These are phyloP conservation scores for Neonectria punicea DNA, from an alignment of 2,329 filamentous ascomycete genomes.

Conservation along the genomic window DNA sequence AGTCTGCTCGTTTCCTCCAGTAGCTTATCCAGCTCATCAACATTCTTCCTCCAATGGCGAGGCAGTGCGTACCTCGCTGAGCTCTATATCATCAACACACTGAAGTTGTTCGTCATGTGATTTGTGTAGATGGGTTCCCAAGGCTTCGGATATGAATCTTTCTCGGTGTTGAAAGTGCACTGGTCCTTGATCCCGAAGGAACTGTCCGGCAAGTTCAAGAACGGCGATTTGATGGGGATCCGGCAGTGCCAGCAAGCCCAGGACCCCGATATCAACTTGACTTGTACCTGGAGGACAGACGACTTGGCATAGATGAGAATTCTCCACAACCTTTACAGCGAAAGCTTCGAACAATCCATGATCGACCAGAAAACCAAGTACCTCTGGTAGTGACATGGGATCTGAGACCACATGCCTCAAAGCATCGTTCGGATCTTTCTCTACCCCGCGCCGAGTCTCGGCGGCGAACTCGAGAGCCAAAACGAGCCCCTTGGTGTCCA, in stretches of 20 bases:
- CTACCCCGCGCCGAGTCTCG: constrained; percentile 17
- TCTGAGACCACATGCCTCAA: constrained; percentile 19
- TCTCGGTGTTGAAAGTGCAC: constrained; percentile 28
- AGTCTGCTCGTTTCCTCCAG: background rate
- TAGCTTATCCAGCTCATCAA: background rate
- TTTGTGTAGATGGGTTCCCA: constrained; percentile 26
- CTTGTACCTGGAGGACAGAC: background rate
- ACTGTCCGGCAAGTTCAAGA: constrained; percentile 7
- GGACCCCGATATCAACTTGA: background rate
- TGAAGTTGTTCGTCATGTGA: background rate
- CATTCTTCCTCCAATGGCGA: background rate
- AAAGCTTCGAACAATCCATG: constrained; percentile 36
- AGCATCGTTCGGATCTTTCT: constrained; percentile 5
- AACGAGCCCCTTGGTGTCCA: constrained; percentile 12
- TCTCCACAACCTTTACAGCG: constrained; percentile 18
- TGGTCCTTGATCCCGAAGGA: constrained; percentile 19
- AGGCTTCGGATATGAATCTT: constrained; percentile 30
- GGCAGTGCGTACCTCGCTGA: background rate
- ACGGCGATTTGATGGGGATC: constrained; percentile 23
- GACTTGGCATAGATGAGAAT: background rate
- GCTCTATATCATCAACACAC: background rate
- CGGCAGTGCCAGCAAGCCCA: background rate
- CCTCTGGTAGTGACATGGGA: background rate
- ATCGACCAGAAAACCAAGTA: constrained; percentile 25
- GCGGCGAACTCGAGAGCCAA: constrained; percentile 25